Evolutionary conservation across 805 yeast genomes (phyloP).

Genomic region (Myxozyma melibiosi): DNA sequence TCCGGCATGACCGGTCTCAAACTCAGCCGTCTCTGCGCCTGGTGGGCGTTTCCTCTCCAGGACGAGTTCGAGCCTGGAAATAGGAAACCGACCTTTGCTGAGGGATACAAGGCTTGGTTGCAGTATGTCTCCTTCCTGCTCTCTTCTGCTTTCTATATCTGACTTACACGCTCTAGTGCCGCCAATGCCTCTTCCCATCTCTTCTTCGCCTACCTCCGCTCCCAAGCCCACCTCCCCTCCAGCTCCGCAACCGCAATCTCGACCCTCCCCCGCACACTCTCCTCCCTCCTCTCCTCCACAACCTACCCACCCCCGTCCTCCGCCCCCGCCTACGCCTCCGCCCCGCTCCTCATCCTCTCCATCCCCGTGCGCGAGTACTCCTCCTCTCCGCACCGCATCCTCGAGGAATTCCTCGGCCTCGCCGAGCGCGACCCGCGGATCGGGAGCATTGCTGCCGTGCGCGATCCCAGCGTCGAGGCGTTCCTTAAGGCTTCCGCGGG

Average conservation of each 20-base stretch:
- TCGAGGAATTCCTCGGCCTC: constrained; percentile 14
- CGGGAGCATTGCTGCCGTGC: background rate
- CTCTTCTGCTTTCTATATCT: background rate
- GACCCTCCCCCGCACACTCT: constrained; percentile 20
- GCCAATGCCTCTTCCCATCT: constrained; percentile 86
- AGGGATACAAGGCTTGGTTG: constrained; percentile 17
- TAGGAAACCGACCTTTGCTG: constrained; percentile 11
- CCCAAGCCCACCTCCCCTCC: constrained; percentile 39
- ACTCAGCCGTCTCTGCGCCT: constrained; percentile 75
- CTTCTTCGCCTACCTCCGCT: constrained; percentile 70
- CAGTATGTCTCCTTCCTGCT: constrained; percentile 1
- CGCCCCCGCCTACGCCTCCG: background rate
- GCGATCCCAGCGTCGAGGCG: background rate
- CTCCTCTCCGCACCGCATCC: constrained; percentile 1
- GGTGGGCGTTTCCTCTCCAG: constrained; percentile 76
- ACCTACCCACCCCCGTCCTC: constrained; percentile 22
- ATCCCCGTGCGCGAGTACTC: background rate
- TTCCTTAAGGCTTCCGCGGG: constrained; percentile 4
- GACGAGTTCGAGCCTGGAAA: constrained; percentile 41
- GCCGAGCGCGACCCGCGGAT: constrained; percentile 1
- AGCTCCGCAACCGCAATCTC: constrained; percentile 9
- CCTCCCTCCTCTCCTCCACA: constrained; percentile 24
- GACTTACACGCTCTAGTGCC: constrained; percentile 71
- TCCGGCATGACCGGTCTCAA: constrained; percentile 80
- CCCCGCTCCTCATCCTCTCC: constrained; percentile 6